Percentiles rank a stretch among this genome's conserved stretches.
These are phyloP conservation scores for Linnemannia hyalina DNA, from an alignment of 192 early-diverging fungal species.

Conservation along the genomic window DNA sequence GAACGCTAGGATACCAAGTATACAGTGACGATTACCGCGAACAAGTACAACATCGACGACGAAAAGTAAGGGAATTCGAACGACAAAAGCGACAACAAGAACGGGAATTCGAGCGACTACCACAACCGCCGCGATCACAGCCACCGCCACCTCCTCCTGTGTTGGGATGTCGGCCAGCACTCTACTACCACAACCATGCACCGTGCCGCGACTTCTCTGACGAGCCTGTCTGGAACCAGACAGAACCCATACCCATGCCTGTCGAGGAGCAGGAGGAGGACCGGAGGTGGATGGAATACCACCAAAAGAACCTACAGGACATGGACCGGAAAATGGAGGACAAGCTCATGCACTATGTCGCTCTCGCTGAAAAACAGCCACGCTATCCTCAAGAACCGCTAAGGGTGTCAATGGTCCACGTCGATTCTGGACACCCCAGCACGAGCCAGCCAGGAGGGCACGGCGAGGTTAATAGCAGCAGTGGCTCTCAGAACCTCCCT, in stretches of 20 bases:
- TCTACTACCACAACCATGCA: no score
- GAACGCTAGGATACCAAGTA: no score
- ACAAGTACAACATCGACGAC: no score
- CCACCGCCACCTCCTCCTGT: no score
- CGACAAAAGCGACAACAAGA: no score
- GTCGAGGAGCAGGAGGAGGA: not conserved
- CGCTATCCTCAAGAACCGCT: not conserved
- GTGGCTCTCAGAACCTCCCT: not conserved
- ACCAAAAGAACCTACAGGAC: not conserved
- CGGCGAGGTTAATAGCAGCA: not conserved
- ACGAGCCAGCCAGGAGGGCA: not conserved
- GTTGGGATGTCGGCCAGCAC: no score
- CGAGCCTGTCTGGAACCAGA: not conserved
- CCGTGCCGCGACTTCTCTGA: not conserved
- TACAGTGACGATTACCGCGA: no score
- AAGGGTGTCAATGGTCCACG: not conserved
- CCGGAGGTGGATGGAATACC: not conserved
- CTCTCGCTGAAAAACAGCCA: not conserved
- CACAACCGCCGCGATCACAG: no score
- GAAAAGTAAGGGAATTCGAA: no score
- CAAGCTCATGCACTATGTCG: not conserved
- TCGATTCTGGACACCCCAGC: not conserved
- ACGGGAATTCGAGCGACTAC: no score
- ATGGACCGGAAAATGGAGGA: not conserved
- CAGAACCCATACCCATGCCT: not conserved